A percentile compares a stretch with the other conserved stretches of the same genome.
Conservation (phyloP, 139 green algal species). For the Tetraselmis chui region DNA sequence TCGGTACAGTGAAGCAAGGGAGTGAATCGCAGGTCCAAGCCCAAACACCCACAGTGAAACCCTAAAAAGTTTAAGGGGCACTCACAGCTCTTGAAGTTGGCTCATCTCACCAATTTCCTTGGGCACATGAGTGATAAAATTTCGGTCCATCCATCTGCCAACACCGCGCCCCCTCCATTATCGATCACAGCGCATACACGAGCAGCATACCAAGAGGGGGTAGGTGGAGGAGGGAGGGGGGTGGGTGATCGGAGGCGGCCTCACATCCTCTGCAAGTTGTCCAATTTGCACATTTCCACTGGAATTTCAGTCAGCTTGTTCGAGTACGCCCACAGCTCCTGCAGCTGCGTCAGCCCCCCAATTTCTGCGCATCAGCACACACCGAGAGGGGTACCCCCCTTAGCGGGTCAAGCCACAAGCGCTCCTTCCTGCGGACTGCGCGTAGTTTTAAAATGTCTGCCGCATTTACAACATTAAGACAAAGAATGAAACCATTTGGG, state of each 20-base stretch:
- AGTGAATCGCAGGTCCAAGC: neutral
- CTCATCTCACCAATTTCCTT: neutral
- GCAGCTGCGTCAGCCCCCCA: neutral
- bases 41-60: neutral
- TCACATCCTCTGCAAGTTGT: neutral
- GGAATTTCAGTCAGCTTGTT: neutral
- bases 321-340: neutral
- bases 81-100: neutral
- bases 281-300: neutral
- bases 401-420: no score
- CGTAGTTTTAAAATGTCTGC: no score
- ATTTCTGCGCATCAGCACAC: neutral
- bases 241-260: no score
- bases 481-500: no score
- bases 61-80: neutral
- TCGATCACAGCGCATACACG: neutral
- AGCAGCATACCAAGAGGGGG: neutral
- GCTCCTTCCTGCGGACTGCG: no score
- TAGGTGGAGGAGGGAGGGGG: neutral
- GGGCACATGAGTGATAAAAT: neutral
- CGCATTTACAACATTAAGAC: no score
- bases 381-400: neutral
- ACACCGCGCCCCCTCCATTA: no score
- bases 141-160: neutral
- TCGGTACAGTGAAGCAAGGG: no score